Evolutionary conservation across 305 asterid species (phyloP), one percentile per base, ranked within the genome.

Genomic region (Fraxinus dipetala): DNA sequence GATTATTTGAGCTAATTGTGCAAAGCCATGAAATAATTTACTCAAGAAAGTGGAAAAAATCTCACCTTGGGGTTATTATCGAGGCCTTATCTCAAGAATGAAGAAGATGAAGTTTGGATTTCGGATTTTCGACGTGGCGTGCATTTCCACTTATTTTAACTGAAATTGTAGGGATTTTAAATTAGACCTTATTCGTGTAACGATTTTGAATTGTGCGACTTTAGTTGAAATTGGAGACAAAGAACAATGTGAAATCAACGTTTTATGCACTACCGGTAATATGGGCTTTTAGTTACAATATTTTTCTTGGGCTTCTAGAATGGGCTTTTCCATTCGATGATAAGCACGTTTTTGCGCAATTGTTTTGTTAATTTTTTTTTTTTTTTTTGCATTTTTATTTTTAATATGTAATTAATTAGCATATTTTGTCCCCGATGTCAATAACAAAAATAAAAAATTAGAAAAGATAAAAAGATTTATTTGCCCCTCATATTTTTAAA

Each of bases 31-130:
- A 59, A 43, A 61, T 13, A 40, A 79, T 10, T 13, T 59, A 74
- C 56, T 61, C 28, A 51, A 73, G 65, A 34, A 72, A 30, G 2
- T 3, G 40, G 28, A 59, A 59, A 59, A 59, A 22, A 22, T 20
- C 79, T 78, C 76, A 87, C 88, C 83, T 79, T 34, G 26, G 69
- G 28, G 83, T 14, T 36, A 72, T 26, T 38, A 75, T 51, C 76
- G 61, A 38, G 18, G 51, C 69, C 28, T 18, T 56, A 6, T 56
- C 67, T n/a, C 11, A 59, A 20, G 69, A 20, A 18, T 7, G 69
- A 20, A 18, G 67, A 59, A 59, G 30, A 59, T 59, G 67, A 59
- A 18, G 69, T 18, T 18, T 18, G 69, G 69, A 59, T n/a, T 59
- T 59, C 26, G 30, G 69, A 59, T 59, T 20, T 18, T 18, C 28